These are phyloP conservation scores for Candida coleopterorum DNA, from an alignment of 805 yeast genomes.

Conservation along the genomic window DNA sequence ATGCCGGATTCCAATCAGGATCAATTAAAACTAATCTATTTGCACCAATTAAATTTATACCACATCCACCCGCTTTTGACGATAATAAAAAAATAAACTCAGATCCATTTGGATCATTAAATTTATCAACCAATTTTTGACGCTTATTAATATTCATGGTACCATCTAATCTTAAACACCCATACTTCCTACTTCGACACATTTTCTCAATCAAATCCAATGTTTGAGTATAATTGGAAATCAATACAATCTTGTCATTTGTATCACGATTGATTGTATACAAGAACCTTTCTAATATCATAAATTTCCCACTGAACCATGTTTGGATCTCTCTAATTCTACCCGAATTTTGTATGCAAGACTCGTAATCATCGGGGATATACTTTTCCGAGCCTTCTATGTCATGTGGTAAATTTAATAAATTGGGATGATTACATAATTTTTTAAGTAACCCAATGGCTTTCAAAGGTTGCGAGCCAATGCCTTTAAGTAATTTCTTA, in stretches of 20 bases:
- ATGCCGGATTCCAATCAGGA: conserved; percentile 97
- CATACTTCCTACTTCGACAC: conserved; percentile 74
- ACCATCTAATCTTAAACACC: conserved; percentile 82
- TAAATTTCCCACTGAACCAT: conserved; percentile 81
- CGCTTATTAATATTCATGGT: conserved; percentile 88
- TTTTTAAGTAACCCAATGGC: conserved; percentile 88
- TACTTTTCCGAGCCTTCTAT: conserved; percentile 61
- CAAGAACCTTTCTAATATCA: conserved; percentile 79
- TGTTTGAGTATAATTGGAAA: conserved; percentile 93
- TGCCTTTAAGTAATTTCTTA: conserved; percentile 57
- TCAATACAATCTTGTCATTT: conserved; percentile 89
- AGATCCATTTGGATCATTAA: conserved; percentile 83
- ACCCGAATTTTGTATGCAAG: conserved; percentile 39
- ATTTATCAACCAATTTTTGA: conserved; percentile 85
- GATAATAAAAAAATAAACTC: conserved; percentile 87
- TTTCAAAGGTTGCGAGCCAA: conserved; percentile 77
- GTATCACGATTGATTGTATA: conserved; percentile 73
- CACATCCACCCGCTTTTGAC: conserved; percentile 98
- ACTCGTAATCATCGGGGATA: conserved; percentile 71
- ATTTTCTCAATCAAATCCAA: conserved; percentile 82
- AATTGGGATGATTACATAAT: conserved; percentile 90
- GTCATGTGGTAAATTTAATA: conserved; percentile 71
- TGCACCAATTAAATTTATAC: conserved; percentile 95
- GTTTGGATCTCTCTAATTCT: conserved; percentile 71
- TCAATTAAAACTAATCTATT: conserved; percentile 84